Evolutionary conservation across 768 basidiomycete genomes (phyloP).

Genomic region (Suillus discolor): DNA sequence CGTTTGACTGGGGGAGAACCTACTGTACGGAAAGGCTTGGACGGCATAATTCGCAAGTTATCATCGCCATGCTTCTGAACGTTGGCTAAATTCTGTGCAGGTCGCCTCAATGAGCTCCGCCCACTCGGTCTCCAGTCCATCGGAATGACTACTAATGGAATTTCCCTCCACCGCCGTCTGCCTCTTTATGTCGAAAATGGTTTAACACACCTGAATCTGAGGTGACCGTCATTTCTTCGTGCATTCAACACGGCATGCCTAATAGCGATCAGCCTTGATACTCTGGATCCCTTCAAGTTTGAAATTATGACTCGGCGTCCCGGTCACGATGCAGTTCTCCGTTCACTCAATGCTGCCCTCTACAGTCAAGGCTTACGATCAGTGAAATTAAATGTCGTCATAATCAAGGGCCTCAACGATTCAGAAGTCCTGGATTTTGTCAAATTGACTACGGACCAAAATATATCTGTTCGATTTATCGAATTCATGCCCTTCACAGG

Average conservation of each 20-base stretch:
- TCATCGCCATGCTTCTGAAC: neutral
- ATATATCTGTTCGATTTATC: slow-evolving; percentile 80
- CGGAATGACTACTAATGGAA: slow-evolving; percentile 86
- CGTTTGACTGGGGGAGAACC: slow-evolving; percentile 89
- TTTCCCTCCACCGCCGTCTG: slow-evolving; percentile 74
- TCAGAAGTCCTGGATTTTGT: slow-evolving; percentile 80
- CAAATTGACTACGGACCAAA: slow-evolving; percentile 64
- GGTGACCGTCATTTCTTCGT: slow-evolving; percentile 37
- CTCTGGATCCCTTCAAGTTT: slow-evolving; percentile 84
- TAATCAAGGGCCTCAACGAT: slow-evolving; percentile 82
- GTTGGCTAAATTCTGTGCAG: slow-evolving; percentile 37
- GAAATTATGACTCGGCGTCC: slow-evolving; percentile 82
- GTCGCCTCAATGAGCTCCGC: slow-evolving; percentile 61
- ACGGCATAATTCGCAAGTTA: slow-evolving; percentile 65
- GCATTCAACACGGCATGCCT: slow-evolving; percentile 6
- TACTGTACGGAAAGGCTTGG: slow-evolving; percentile 75
- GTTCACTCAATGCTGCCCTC: slow-evolving; percentile 65
- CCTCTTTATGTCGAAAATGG: slow-evolving; percentile 68
- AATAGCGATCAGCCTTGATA: slow-evolving; percentile 62
- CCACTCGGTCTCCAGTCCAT: slow-evolving; percentile 67
- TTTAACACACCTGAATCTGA: slow-evolving; percentile 75
- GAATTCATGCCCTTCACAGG: slow-evolving; percentile 96
- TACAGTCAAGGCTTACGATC: slow-evolving; percentile 49
- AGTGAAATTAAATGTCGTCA: slow-evolving; percentile 84
- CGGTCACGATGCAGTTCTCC: slow-evolving; percentile 77